Evolutionary conservation across 2,329 filamentous ascomycete species (phyloP), one percentile per base, ranked within the genome.

Genomic region (Claviceps cyperi): DNA sequence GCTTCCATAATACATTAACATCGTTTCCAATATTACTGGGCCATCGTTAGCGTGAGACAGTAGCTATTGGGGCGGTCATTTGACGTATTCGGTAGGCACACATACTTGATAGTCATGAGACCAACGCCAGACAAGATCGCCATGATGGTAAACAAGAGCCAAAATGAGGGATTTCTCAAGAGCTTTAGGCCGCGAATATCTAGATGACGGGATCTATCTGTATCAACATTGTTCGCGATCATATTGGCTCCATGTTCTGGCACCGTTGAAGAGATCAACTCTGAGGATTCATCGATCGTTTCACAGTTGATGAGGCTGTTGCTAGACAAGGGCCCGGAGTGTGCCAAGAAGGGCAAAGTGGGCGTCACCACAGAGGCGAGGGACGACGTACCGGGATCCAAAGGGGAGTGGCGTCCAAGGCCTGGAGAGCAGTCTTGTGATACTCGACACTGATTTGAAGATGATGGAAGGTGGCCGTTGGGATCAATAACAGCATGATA

Each of bases 61-160:
- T 43, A 32, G 37, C 22, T n/a, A 22, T 17, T 5, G 11, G 21
- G 19, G 21, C 21, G 38, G 15, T 3, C 32, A 22, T 7, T 37
- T 7, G 4, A 17, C 32, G 11, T 40, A 21, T 13, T 8, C 15
- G 38, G 11, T 4, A 14, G 15, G 5, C 13, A 14, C 11, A 72
- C 84, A 66, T 74, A 94, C 89, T 98, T 98, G 69, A 98, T 98
- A 0, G 91, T 97, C 92, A 98, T 98, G 56, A 98, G 71, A 11
- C 92, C 92, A 58, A 96, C 85, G 48, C 92, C 92, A 5, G 89
- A 88, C 54, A 97, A 72, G n/a, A 96, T 77, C 39, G 83, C 89
- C 77, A 98, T 86, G 57, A 95, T 81, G 51, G 77, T 66, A 65
- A 94, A 97, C 28, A 94, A 69, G 60, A 94, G 85, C 89, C 90